phyloP scores from a whole-genome alignment of 345 rosid genomes.

The Brassica rapa region DNA sequence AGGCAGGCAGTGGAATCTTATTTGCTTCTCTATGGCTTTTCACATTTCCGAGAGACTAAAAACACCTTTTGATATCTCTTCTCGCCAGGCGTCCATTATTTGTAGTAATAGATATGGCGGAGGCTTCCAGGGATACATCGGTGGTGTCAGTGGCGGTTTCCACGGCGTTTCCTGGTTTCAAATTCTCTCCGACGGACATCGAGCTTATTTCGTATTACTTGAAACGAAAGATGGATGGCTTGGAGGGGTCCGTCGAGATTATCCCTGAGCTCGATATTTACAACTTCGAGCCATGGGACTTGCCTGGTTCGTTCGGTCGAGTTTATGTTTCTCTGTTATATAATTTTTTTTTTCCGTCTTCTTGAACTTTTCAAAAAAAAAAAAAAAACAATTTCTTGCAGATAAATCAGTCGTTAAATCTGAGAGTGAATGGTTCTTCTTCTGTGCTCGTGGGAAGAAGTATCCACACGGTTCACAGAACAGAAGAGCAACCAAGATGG shows the following conservation, averaged over 20 bases:
- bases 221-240: conserved; percentile 72
- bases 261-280: conserved; percentile 76
- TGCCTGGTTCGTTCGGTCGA: conserved; percentile 54
- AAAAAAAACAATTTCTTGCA: conserved; percentile 23
- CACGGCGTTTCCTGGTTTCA: conserved; percentile 73
- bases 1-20: neutral
- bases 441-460: conserved; percentile 81
- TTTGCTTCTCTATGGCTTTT: neutral
- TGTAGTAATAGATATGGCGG: neutral
- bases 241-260: conserved; percentile 65
- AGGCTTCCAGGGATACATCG: conserved; percentile 49
- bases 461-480: conserved; percentile 89
- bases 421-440: conserved; percentile 87
- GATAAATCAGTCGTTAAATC: conserved; percentile 68
- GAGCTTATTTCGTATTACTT: conserved; percentile 76
- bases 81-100: neutral
- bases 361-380: too few species aligned
- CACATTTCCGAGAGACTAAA: neutral
- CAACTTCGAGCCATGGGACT: conserved; percentile 83
- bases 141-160: conserved; percentile 51
- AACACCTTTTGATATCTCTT: neutral
- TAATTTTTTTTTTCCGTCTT: neutral
- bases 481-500: conserved; percentile 73
- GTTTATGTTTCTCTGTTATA: neutral
- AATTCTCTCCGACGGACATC: conserved; percentile 80